phyloP scores from a whole-genome alignment of 148 eudicot species.

The Rhododendron simsii region DNA sequence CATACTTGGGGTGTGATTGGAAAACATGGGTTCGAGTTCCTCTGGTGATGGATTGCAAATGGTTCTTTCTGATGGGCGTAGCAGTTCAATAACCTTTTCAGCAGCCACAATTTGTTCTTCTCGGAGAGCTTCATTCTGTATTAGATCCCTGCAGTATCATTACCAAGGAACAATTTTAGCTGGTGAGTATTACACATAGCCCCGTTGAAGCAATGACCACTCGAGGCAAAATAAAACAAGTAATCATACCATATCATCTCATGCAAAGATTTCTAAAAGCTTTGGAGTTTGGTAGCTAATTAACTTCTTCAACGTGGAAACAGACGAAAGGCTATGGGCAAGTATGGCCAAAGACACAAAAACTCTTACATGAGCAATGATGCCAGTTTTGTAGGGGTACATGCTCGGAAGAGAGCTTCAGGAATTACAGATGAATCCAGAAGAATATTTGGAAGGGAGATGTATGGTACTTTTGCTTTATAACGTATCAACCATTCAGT shows the following conservation, averaged over 20 bases:
- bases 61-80: slow-evolving; percentile 38
- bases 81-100: slow-evolving; percentile 48
- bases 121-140: slow-evolving; percentile 44
- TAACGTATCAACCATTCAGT: slow-evolving; percentile 75
- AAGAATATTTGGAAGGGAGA: slow-evolving; percentile 85
- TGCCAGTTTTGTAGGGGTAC: slow-evolving; percentile 67
- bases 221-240: neutral
- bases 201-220: neutral
- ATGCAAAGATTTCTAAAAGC: neutral
- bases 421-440: slow-evolving; percentile 67
- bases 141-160: slow-evolving; percentile 47
- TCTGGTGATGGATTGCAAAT: slow-evolving; percentile 6
- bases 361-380: slow-evolving; percentile 49
- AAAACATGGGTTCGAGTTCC: slow-evolving; percentile 12
- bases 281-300: neutral
- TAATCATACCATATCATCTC: neutral
- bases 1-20: slow-evolving; percentile 52
- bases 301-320: neutral
- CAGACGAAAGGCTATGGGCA: neutral
- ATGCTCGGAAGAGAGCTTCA: slow-evolving; percentile 76
- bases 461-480: slow-evolving; percentile 68
- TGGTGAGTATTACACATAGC: neutral
- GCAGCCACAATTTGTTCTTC: slow-evolving; percentile 55
- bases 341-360: slow-evolving; percentile 4
- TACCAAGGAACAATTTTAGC: neutral